Base-by-base conservation (phyloP, 1,284 basidiomycete species). In the Apiotrichum mycotoxinovorans region DNA sequence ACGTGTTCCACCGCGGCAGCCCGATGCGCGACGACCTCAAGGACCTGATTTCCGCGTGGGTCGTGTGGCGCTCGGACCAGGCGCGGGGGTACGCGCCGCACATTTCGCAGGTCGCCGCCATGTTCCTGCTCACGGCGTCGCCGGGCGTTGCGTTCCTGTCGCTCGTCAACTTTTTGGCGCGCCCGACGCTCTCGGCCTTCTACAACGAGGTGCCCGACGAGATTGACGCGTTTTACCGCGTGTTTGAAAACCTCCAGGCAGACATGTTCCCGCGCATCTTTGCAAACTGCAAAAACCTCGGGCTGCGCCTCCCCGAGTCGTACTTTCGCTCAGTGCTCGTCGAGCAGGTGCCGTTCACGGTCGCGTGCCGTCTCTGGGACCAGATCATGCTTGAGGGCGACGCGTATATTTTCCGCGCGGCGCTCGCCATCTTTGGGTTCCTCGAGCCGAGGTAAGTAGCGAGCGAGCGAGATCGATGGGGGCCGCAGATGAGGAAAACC, bases 281-380 rank as follows among this genome's bases (percentile, higher is more conserved):
- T 75, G 93, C 93, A 77, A 95, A 95, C 78, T 94, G 94, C 79
- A 93, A 94, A 72, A 89, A 92, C 69, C 87, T 74, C 0, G 72
- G 74, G 7, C 49, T 75, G 23, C 63, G 62, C 40, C 55, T 78
- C 15, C 76, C 73, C 1, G 68, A 74, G 45, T 72, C 73, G 9
- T 96, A 91, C 88, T 75, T 97, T 45, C 75, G 88, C 46, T 85
- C 91, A 0, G 75, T 94, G 20, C 92, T 94, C 73, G 79, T 94
- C 25, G 84, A 93, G 66, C 90, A 94, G 68, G 80, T 95, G 12
- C 89, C 89, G 1, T 90, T 94, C 68, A 90, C 92, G 66, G 86
- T 88, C 3, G 91, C 87, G 60, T 88, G 89, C 37, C 83, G 91
- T 48, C 77, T 94, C 62, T 95, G 91, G 91, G 91, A 95, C 58